These are phyloP conservation scores for Phoma sp. DNA, from an alignment of 2,329 filamentous ascomycete species.

Conservation along the genomic window DNA sequence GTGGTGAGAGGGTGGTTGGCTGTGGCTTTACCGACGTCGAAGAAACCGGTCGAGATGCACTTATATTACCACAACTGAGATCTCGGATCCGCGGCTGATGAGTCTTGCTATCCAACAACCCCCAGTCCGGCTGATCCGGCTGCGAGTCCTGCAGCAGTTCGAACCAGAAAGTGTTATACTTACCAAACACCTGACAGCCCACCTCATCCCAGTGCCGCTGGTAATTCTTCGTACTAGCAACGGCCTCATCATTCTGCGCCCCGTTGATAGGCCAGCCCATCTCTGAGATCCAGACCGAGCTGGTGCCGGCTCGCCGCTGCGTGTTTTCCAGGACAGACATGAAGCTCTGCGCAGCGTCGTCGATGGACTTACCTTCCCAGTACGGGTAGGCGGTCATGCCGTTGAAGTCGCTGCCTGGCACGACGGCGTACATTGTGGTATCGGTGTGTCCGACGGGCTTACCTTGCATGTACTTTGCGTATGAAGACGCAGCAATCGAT, in stretches of 20 bases:
- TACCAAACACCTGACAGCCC: conserved; percentile 39
- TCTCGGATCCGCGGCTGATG: conserved; percentile 28
- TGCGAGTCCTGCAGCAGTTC: conserved; percentile 34
- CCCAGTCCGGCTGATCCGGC: conserved; percentile 35
- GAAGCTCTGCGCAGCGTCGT: conserved; percentile 49
- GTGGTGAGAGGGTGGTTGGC: neutral
- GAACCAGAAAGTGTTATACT: conserved; percentile 45
- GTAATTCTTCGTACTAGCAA: conserved; percentile 28
- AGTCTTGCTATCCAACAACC: conserved; percentile 25
- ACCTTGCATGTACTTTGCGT: conserved; percentile 49
- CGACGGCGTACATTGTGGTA: conserved; percentile 30
- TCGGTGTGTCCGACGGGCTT: conserved; percentile 54
- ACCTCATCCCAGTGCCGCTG: conserved; percentile 41
- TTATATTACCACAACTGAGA: conserved; percentile 20
- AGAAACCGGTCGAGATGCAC: neutral
- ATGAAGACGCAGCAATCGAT: conserved; percentile 64
- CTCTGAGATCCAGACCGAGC: conserved; percentile 45
- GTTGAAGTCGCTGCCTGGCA: conserved; percentile 41
- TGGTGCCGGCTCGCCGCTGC: conserved; percentile 27
- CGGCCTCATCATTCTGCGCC: conserved; percentile 12
- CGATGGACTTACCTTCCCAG: conserved; percentile 38
- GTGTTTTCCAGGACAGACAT: conserved; percentile 27
- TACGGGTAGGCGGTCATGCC: conserved; percentile 46
- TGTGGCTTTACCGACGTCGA: neutral
- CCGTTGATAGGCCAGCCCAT: conserved; percentile 41